Evolutionary conservation across 768 basidiomycete genomes (phyloP).

Genomic region (Pulveroboletus sp.): DNA sequence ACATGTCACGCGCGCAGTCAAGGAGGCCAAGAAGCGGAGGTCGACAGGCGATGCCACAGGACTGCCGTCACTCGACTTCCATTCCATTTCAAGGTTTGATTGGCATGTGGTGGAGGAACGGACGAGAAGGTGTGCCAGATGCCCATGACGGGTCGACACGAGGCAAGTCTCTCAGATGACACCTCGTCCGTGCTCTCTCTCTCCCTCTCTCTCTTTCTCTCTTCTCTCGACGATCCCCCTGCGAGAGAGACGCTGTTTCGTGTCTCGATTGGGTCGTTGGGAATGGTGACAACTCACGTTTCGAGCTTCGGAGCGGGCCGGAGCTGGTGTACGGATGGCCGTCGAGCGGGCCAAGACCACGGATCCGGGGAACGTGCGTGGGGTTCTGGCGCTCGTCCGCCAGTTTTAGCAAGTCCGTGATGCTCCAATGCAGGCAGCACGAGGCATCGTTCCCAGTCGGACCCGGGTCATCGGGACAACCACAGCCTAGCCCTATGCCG

Average conservation of each 20-base stretch:
- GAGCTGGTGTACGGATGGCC: conserved; percentile 26
- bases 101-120: neutral
- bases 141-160: no score
- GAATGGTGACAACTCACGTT: no score
- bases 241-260: no score
- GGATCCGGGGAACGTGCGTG: no score
- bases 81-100: neutral
- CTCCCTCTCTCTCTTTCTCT: no score
- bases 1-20: no score
- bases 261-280: no score
- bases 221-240: neutral
- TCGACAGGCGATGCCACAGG: neutral
- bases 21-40: no score
- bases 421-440: conserved; percentile 30
- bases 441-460: conserved; percentile 46
- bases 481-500: conserved; percentile 16
- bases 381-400: neutral
- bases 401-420: conserved; percentile 2
- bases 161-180: no score
- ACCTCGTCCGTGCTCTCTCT: no score
- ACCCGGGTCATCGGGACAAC: conserved; percentile 26
- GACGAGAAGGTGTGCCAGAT: no score
- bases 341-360: no score
- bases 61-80: neutral
- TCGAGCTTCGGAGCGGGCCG: conserved; percentile 35